Evolutionary conservation across 352 stramenopile genomes (phyloP), one percentile per base, ranked within the genome.

Genomic region (Pythium myriotylum): DNA sequence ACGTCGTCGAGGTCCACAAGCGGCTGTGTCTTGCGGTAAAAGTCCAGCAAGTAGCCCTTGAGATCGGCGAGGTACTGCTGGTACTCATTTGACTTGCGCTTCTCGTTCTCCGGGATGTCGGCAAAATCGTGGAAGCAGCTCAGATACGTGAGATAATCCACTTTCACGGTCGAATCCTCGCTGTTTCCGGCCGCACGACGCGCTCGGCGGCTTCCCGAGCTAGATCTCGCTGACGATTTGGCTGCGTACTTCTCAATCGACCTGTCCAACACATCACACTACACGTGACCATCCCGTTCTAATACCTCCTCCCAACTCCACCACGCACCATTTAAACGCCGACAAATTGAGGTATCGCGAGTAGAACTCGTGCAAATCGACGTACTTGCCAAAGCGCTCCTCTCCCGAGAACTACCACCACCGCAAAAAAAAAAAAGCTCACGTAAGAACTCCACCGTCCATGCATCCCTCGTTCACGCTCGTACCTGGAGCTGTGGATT

Each of bases 301-400:
- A 35, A 35, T 10, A 5, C 29, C 29, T 35, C 5, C 5, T 35
- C 29, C 5, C 5, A 35, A 35, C 29, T 10, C 29, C 29, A 35
- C 5, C 5, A 35, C 64, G 22, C 48, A 79, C 72, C 59, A 68
- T 59, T 87, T 77, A n/a, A 91, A 79, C 48, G 76, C 74, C 22
- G 76, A 71, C 16, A 89, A 73, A 60, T 96, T 95, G 49, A 95
- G 52, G 49, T 86, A 97, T 17, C 79, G 73, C 54, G 70, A 58
- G 72, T 95, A 92, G 55, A 94, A 88, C 65, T 87, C 76, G 59
- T 95, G 85, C 32, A 97, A 54, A 62, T 97, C 89, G n/a, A 97
- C 78, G 61, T 96, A 97, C 59, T 94, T 94, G 55, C 89, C 89
- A 37, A 91, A 92, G 23, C 78, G 82, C 66, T 97, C 89, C 84